Conservation (phyloP, 495 filamentous ascomycete genomes). For the Massariosphaeria phaeospora region DNA sequence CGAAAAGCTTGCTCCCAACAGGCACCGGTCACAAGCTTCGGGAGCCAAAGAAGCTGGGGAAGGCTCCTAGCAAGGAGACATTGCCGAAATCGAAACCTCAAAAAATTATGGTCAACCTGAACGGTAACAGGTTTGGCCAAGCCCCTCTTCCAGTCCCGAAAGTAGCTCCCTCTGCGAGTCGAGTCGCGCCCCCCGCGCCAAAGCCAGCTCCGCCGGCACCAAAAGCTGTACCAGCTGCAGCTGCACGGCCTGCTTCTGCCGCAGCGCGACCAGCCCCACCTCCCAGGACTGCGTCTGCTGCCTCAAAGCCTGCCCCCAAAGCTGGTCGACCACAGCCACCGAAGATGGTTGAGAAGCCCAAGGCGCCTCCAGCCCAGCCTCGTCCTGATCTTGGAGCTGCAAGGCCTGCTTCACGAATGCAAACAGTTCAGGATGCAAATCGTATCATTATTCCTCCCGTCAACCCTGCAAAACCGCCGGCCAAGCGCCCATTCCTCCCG, state of each 20-base stretch:
- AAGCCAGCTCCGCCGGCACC: background rate
- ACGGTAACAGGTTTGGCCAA: constrained; percentile 24
- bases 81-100: constrained; percentile 63
- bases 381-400: constrained; percentile 49
- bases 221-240: background rate
- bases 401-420: constrained; percentile 52
- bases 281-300: background rate
- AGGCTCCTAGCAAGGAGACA: constrained; percentile 61
- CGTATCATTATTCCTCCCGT: constrained; percentile 47
- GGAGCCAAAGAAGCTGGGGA: constrained; percentile 58
- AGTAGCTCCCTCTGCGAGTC: constrained; percentile 1
- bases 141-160: constrained; percentile 12
- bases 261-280: background rate
- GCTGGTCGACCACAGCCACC: constrained; percentile 13
- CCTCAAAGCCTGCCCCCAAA: constrained; percentile 14
- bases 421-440: constrained; percentile 52
- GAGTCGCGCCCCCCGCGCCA: background rate
- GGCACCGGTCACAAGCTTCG: constrained; percentile 50
- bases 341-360: constrained; percentile 19
- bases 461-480: constrained; percentile 59
- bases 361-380: constrained; percentile 33
- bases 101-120: constrained; percentile 71
- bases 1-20: constrained; percentile 49
- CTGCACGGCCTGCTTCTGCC: background rate
- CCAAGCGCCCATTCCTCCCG: constrained; percentile 56